phyloP scores from a whole-genome alignment of 495 filamentous ascomycete genomes.

The Lophium mytilinum region DNA sequence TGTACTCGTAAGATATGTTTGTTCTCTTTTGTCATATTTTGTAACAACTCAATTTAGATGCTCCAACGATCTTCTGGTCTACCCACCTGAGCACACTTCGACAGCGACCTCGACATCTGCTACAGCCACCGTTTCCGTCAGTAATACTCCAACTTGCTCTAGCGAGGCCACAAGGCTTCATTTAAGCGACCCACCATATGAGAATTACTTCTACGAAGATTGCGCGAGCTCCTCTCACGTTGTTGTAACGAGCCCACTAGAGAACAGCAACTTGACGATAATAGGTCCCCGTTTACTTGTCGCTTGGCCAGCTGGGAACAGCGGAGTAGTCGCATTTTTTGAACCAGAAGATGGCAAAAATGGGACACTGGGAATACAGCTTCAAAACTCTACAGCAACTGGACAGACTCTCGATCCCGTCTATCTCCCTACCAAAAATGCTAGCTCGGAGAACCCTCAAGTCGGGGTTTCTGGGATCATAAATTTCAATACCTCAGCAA shows the following conservation, averaged over 20 bases:
- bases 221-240: slow-evolving; percentile 51
- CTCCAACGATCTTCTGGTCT: background rate
- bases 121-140: background rate
- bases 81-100: background rate
- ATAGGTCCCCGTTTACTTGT: slow-evolving; percentile 50
- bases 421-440: slow-evolving; percentile 25
- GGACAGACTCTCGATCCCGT: slow-evolving; percentile 31
- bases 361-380: slow-evolving; percentile 44
- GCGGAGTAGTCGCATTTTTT: slow-evolving; percentile 49
- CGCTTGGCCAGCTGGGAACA: slow-evolving; percentile 60
- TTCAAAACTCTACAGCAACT: slow-evolving; percentile 40
- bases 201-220: slow-evolving; percentile 53
- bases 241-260: slow-evolving; percentile 48
- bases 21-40: no score
- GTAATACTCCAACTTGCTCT: slow-evolving; percentile 1
- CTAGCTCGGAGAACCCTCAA: slow-evolving; percentile 32
- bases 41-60: background rate
- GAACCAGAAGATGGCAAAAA: slow-evolving; percentile 44
- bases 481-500: slow-evolving; percentile 48
- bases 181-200: slow-evolving; percentile 43
- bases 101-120: background rate
- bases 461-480: slow-evolving; percentile 47
- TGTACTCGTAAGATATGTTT: no score
- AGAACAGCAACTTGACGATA: slow-evolving; percentile 45
- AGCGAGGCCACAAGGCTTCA: slow-evolving; percentile 19